A percentile compares a stretch with the other conserved stretches of the same genome.
Conservation (phyloP, 176 grass and related monocot species). For the Carex myosuroides region DNA sequence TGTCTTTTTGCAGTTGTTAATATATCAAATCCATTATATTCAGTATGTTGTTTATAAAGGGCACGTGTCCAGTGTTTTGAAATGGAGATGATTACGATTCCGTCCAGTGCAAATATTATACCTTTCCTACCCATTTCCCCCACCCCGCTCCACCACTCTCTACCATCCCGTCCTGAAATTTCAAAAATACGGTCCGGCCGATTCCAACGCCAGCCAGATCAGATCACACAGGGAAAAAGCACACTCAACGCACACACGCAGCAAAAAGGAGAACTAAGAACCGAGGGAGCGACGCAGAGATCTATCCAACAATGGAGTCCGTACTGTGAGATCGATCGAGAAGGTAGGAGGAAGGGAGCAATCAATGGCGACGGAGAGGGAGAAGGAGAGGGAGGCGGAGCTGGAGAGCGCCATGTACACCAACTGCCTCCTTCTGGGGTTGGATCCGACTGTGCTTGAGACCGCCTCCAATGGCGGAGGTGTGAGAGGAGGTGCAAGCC, state of each 20-base stretch:
- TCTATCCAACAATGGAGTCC: background rate
- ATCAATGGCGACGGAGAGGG: constrained; percentile 88
- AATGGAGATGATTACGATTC: background rate
- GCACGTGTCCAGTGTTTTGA: background rate
- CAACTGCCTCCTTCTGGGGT: constrained; percentile 91
- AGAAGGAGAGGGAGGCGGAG: constrained; percentile 99
- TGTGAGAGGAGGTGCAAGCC: constrained; percentile 18
- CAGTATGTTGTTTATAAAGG: background rate
- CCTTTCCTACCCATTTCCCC: constrained; percentile 11
- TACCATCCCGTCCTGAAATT: background rate
- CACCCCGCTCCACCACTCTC: background rate
- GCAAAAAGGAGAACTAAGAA: background rate
- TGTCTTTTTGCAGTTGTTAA: too few relatives aligned
- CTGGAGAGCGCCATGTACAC: constrained; percentile 99
- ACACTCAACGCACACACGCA: background rate
- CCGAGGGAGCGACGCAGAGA: background rate
- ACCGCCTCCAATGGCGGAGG: constrained; percentile 25
- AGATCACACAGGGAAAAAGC: constrained; percentile 1
- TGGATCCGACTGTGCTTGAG: constrained; percentile 79
- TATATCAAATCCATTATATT: too few relatives aligned
- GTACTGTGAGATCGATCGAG: constrained; percentile 19
- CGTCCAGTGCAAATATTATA: constrained; percentile 20
- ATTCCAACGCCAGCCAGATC: constrained; percentile 13
- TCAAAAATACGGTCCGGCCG: constrained; percentile 16
- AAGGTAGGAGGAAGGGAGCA: constrained; percentile 2